A percentile compares a stretch with the other conserved stretches of the same genome.
Evolutionary conservation across 1,139 yeast genomes (phyloP).

Genomic region (Taiozyma sp.): DNA sequence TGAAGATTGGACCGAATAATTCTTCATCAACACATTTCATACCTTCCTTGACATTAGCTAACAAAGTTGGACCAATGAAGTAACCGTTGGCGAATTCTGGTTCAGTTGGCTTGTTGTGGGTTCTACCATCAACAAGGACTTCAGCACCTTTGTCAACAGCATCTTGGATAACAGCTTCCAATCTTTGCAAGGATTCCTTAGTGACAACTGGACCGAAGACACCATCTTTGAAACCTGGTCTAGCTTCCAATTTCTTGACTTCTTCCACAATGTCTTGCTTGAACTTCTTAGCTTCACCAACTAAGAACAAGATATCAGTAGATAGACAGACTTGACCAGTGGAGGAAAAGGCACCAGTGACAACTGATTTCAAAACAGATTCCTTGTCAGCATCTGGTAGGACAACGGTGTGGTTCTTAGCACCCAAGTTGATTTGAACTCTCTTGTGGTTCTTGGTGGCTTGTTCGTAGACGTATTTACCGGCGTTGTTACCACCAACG

Average conservation of each 20-base stretch:
- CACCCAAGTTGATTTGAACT: slow-evolving; percentile 27
- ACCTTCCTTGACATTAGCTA: slow-evolving; percentile 20
- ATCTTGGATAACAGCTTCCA: slow-evolving; percentile 25
- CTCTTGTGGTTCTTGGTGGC: slow-evolving; percentile 25
- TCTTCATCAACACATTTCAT: slow-evolving; percentile 29
- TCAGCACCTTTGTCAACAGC: slow-evolving; percentile 33
- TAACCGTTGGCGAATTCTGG: slow-evolving; percentile 22
- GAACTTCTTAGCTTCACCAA: slow-evolving; percentile 25
- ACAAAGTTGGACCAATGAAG: slow-evolving; percentile 26
- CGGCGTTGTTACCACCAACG: slow-evolving; percentile 29
- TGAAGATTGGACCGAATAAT: slow-evolving; percentile 26
- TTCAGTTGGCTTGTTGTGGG: slow-evolving; percentile 20
- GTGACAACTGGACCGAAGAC: slow-evolving; percentile 27
- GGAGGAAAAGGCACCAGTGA: slow-evolving; percentile 26
- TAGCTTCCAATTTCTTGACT: slow-evolving; percentile 20
- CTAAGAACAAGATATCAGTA: slow-evolving; percentile 25
- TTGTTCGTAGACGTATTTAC: slow-evolving; percentile 25
- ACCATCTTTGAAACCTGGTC: slow-evolving; percentile 27
- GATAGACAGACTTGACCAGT: slow-evolving; percentile 26
- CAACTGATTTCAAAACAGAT: slow-evolving; percentile 23
- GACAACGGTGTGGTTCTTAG: slow-evolving; percentile 27
- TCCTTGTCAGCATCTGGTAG: slow-evolving; percentile 27
- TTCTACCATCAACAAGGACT: slow-evolving; percentile 25
- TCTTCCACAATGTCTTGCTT: slow-evolving; percentile 23
- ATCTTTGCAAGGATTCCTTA: slow-evolving; percentile 23